Conservation (phyloP, 345 rosid genomes). For the Melaleuca quinquenervia region DNA sequence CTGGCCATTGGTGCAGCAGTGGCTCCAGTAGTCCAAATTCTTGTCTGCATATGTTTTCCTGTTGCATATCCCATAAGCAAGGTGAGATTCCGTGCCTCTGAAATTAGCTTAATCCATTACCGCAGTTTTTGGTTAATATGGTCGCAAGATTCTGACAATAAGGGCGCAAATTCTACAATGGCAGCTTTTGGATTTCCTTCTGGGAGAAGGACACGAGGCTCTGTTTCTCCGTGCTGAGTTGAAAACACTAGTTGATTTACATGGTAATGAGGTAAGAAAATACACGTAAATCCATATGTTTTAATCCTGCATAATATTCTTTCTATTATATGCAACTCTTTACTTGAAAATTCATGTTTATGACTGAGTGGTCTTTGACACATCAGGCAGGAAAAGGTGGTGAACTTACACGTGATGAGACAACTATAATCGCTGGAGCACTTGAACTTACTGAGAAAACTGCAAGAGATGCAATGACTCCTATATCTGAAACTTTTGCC, state of each 20-base stretch:
- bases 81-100: constrained; percentile 9
- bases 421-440: constrained; percentile 65
- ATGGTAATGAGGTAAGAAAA: constrained; percentile 46
- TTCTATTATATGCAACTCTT: neutral
- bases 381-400: constrained; percentile 71
- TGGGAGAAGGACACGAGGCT: constrained; percentile 45
- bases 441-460: constrained; percentile 51
- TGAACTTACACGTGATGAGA: constrained; percentile 56
- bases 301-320: neutral
- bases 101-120: neutral
- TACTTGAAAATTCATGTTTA: neutral
- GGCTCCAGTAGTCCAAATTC: constrained; percentile 38
- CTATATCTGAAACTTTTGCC: constrained; percentile 42
- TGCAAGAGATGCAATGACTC: constrained; percentile 60
- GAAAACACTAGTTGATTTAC: constrained; percentile 56
- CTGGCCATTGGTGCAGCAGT: constrained; percentile 51
- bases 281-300: neutral
- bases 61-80: constrained; percentile 70
- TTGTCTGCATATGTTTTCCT: constrained; percentile 50
- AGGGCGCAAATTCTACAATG: neutral
- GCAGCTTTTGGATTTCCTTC: constrained; percentile 34
- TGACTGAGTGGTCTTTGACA: neutral
- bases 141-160: neutral
- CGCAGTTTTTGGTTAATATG: neutral
- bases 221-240: constrained; percentile 53